Base-by-base conservation (phyloP, 192 early-diverging fungal species). In the Backusella tuberculispora region DNA sequence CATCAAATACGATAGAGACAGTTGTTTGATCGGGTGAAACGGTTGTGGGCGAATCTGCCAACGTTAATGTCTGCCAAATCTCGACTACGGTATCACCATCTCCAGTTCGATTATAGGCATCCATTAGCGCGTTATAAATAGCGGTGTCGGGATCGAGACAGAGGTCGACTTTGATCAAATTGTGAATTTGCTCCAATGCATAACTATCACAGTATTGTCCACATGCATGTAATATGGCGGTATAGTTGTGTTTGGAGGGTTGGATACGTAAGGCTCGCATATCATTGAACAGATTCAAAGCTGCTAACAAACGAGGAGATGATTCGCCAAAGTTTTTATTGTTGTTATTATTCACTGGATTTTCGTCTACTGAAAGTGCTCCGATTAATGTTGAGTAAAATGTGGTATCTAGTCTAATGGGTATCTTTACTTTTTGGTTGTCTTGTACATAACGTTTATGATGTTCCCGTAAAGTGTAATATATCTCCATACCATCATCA, bases 71-170 rank as follows among this genome's bases (percentile, higher is more conserved):
- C 29, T 85, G 80, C 82, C 82, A 85, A 12, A 85, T 73, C 14
- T 73, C 37, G 17, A 85, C 13, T 15, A 85, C 81, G 21, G 78
- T 13, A 38, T 74, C 53, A 17, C 69, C 50, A 50, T 83, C 44
- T 13, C 70, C 81, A 10, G 76, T 74, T 34, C 79, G 71, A 76
- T 79, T 81, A 66, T 83, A 85, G 12, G 77, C 84, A 53, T 83
- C 69, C 84, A 85, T 85, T 21, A 85, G 46, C 3, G 82, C 77
- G 73, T 85, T 85, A 56, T 83, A 83, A 19, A 85, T 66, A 2
- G 46, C 48, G 10, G 74, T 81, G 64, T 80, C 79, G 29, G 78
- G 74, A 21, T 83, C 82, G n/a, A 85, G 63, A 48, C 76, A 73
- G 8, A 81, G 21, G 45, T 85, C 82, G 43, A 85, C 75, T 48